Base-by-base conservation (phyloP, 768 basidiomycete genomes). In the Amanita phalloides region DNA sequence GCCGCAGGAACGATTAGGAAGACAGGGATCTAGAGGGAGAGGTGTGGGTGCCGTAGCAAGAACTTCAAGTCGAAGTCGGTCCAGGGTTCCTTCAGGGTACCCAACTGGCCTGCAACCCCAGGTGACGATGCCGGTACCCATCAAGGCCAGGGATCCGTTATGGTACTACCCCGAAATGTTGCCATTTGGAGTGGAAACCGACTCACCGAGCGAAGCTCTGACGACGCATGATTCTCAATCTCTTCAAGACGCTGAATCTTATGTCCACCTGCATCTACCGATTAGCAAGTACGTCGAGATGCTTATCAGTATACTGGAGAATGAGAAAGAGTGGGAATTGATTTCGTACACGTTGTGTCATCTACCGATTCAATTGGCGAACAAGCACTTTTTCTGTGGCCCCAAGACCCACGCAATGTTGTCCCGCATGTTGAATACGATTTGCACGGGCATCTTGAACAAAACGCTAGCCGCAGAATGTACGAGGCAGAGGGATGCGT, bases 351-450 rank as follows among this genome's bases (percentile, higher is more conserved):
- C 93, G 4, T 73, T 99, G 4, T 91, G 88, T 61, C 88, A 95
- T 68, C 75, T 99, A 0, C 94, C 96, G 1, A 74, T 82, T 7
- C 93, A 98, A 62, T 75, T 98, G 8, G 74, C 88, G 53, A 98
- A 98, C 75, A 98, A 97, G 65, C 92, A 98, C 60, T 74, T 97
- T 48, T 94, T 96, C 65, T 96, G 94, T 61, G 96, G 96, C 1
- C 90, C 90, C 0, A 80, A 81, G 47, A 82, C 86, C 26, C 72
- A 82, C n/a, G 66, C 62, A 11, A 75, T 78, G 8, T 75, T 94
- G 20, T 70, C 79, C 4, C 73, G 69, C 45, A 67, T 97, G 32
- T 67, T 91, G 36, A 71, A 72, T n/a, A 62, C 74, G 25, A 67
- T 98, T 10, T 90, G 90, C 67, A 69, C 75, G 1, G 78, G 78